These are phyloP conservation scores for Cutaneotrichosporon arboriforme DNA, from an alignment of 1,284 basidiomycete species.

Conservation along the genomic window DNA sequence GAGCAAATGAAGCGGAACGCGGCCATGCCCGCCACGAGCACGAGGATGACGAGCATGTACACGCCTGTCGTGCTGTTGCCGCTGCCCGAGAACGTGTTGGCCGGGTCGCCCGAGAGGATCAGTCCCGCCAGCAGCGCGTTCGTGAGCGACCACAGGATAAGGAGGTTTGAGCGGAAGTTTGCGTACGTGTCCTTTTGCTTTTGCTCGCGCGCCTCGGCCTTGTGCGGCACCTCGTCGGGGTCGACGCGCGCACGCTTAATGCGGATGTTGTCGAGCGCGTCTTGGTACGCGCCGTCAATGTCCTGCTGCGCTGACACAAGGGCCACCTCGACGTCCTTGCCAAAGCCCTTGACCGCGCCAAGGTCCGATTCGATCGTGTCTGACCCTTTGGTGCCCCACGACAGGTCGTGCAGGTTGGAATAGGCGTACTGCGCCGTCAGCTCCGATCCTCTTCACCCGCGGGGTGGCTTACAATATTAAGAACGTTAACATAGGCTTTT, in stretches of 20 bases:
- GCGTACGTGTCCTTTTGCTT: constrained; percentile 78
- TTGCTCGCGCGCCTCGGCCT: constrained; percentile 55
- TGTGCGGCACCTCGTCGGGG: constrained; percentile 48
- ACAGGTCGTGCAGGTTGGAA: constrained; percentile 59
- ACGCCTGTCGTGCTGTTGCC: constrained; percentile 53
- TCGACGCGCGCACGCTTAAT: constrained; percentile 39
- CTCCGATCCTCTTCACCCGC: neutral
- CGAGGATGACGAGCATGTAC: constrained; percentile 43
- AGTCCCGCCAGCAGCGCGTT: constrained; percentile 77
- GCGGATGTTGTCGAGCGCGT: constrained; percentile 71
- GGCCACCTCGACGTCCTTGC: constrained; percentile 78
- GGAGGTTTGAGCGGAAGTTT: constrained; percentile 67
- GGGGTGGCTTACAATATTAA: constrained; percentile 9
- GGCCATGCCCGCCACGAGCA: constrained; percentile 47
- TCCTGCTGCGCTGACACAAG: constrained; percentile 79
- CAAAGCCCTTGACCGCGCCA: constrained; percentile 59
- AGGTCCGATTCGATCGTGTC: constrained; percentile 67
- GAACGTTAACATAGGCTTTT: constrained; percentile 17
- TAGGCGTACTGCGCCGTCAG: constrained; percentile 27
- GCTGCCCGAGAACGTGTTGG: constrained; percentile 58
- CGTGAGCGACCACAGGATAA: constrained; percentile 41
- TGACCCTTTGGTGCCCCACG: constrained; percentile 81
- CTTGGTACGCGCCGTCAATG: constrained; percentile 82
- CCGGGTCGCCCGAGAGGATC: constrained; percentile 65
- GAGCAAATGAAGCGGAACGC: constrained; percentile 58